phyloP scores from a whole-genome alignment of 2,329 filamentous ascomycete species.

The Monosporascus sp. region DNA sequence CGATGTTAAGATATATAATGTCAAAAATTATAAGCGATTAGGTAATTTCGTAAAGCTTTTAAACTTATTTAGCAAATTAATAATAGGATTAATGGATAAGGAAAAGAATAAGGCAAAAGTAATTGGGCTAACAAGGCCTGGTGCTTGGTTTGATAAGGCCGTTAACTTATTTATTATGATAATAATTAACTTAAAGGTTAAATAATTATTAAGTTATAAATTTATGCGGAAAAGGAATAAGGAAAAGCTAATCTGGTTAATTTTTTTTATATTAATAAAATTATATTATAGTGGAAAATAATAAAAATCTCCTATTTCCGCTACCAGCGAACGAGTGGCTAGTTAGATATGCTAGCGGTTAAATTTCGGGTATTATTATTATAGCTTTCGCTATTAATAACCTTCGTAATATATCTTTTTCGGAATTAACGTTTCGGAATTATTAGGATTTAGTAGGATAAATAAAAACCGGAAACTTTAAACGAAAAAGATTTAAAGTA shows the following conservation, averaged over 20 bases:
- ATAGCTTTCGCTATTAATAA: too few species aligned
- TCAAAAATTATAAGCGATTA: conserved; percentile 1
- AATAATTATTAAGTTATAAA: neutral
- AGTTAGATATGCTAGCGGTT: too few species aligned
- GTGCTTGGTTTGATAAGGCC: too few species aligned
- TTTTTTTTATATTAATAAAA: neutral
- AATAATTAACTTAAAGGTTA: neutral
- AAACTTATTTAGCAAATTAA: neutral
- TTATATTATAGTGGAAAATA: neutral
- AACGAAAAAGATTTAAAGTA: too few species aligned
- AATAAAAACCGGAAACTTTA: too few species aligned
- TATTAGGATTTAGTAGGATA: too few species aligned
- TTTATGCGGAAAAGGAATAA: neutral
- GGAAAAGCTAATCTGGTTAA: neutral
- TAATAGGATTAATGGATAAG: conserved; percentile 2
- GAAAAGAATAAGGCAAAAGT: neutral
- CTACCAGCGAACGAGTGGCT: too few species aligned
- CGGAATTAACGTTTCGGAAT: too few species aligned
- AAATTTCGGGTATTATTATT: too few species aligned
- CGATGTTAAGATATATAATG: conserved; percentile 1
- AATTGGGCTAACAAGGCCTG: neutral
- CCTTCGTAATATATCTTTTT: too few species aligned
- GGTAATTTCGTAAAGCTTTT: neutral
- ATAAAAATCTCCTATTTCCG: neutral
- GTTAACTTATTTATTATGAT: conserved; percentile 1